Evolutionary conservation across 257 asterid species (phyloP), one percentile per base, ranked within the genome.

Genomic region (Mentha longifolia): DNA sequence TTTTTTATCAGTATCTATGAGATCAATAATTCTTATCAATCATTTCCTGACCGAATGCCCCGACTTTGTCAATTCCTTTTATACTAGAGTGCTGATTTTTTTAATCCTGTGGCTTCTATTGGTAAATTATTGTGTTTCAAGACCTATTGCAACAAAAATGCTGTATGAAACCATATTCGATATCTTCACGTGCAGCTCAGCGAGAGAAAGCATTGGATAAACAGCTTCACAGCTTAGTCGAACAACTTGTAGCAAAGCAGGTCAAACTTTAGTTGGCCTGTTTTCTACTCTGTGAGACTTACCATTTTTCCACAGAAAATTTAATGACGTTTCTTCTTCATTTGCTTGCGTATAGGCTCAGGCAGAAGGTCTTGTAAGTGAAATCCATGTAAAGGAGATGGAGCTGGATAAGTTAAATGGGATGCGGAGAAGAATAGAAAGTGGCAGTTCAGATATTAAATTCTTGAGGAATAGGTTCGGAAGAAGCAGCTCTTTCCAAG

Each of bases 181-280:
- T 25, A 33, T 67, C 69, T 70, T 68, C 67, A 57, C 39, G 76
- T 78, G 72, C 95, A 95, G 99, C 89, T 76, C 97, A 92, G 81
- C 88, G 97, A 16, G 97, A 95, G 81, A 92, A 91, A 64, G 70
- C 86, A 65, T 73, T 92, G 86, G 98, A 95, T 85, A 92, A 82
- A 75, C 99, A 95, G 81, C 97, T 92, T 73, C 99, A 89, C 78
- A 83, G 95, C 88, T 87, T 87, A 76, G 85, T 92, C 28, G 99
- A 92, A 85, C 96, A 95, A 73, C 95, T 95, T 47, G 96, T 92
- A 58, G 79, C 79, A 42, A 95, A 95, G 63, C 98, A 92, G 96
- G 99, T 92, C 20, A 60, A 39, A 17, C 51, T 68, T 1, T 54
- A 39, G 30, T 10, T 45, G 55, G 4, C 25, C 31, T 20, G 55